phyloP scores from a whole-genome alignment of 148 eudicot species.

The Cornus suecica region DNA sequence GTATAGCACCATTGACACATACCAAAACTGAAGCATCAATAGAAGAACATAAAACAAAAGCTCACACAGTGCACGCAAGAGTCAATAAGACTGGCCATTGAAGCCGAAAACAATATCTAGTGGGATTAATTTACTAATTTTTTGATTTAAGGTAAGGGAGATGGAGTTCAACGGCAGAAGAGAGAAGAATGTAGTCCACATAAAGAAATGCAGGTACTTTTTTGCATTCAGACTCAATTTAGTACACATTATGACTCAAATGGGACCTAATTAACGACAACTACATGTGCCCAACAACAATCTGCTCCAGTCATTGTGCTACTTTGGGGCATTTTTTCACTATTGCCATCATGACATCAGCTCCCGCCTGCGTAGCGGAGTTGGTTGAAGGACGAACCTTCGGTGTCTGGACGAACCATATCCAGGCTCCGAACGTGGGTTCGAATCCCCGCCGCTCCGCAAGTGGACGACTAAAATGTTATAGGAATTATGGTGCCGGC shows the following conservation, averaged over 20 bases:
- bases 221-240: background rate
- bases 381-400: too few species aligned
- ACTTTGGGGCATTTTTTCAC: background rate
- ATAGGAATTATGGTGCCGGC: too few species aligned
- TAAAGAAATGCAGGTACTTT: constrained; percentile 87
- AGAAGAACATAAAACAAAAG: too few species aligned
- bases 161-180: constrained; percentile 57
- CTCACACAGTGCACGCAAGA: background rate
- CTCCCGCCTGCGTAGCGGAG: too few species aligned
- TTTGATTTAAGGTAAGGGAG: constrained; percentile 54
- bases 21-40: too few species aligned
- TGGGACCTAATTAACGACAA: constrained; percentile 10
- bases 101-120: too few species aligned
- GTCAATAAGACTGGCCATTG: background rate
- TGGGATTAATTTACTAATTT: background rate
- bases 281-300: background rate
- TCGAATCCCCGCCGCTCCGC: too few species aligned
- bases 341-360: background rate
- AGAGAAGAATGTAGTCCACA: constrained; percentile 72
- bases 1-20: too few species aligned
- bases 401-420: too few species aligned
- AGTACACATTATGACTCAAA: background rate
- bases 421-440: too few species aligned
- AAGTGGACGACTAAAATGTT: too few species aligned
- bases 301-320: constrained; percentile 6